Evolutionary conservation across 163 green algal species (phyloP).

Genomic region (Chlorella variabilis): DNA sequence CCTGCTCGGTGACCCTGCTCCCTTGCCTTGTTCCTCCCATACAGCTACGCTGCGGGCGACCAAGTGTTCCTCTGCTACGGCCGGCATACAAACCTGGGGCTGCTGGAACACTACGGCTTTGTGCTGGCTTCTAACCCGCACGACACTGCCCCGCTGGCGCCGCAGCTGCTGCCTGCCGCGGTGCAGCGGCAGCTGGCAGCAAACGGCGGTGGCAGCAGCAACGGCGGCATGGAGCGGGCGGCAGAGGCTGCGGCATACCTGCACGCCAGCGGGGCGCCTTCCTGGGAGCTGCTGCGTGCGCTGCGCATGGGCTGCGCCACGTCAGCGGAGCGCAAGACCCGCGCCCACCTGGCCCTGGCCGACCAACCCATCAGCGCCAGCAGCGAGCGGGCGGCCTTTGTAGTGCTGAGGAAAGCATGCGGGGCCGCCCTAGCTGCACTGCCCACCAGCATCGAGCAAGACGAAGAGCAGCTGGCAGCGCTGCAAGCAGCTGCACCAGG

Average conservation of each 20-base stretch:
- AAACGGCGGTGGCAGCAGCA: not conserved
- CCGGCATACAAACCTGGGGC: slow-evolving; percentile 74
- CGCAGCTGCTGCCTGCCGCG: slow-evolving; percentile 32
- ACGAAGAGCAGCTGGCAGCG: not conserved
- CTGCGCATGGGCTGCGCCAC: slow-evolving; percentile 47
- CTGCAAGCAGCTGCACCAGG: not conserved
- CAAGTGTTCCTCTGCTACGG: slow-evolving; percentile 85
- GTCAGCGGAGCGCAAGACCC: slow-evolving; percentile 31
- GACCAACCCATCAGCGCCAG: not conserved
- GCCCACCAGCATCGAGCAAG: slow-evolving; percentile 6
- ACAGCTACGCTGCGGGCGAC: slow-evolving; percentile 41
- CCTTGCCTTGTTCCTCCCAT: too few species aligned
- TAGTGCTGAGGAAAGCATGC: slow-evolving; percentile 4
- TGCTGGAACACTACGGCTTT: slow-evolving; percentile 84
- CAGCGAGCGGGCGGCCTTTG: slow-evolving; percentile 21
- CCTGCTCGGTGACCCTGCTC: too few species aligned
- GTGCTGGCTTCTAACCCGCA: slow-evolving; percentile 73
- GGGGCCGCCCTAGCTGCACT: not conserved
- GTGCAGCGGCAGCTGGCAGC: slow-evolving; percentile 28
- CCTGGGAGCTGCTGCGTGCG: slow-evolving; percentile 60
- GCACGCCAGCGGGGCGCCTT: slow-evolving; percentile 52
- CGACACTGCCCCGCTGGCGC: slow-evolving; percentile 57
- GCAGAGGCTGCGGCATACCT: slow-evolving; percentile 38
- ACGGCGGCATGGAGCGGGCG: not conserved
- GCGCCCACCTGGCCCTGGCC: slow-evolving; percentile 35